A percentile compares a stretch with the other conserved stretches of the same genome.
These are phyloP conservation scores for Astragalus membranaceus DNA, from an alignment of 306 rosid genomes.

Conservation along the genomic window DNA sequence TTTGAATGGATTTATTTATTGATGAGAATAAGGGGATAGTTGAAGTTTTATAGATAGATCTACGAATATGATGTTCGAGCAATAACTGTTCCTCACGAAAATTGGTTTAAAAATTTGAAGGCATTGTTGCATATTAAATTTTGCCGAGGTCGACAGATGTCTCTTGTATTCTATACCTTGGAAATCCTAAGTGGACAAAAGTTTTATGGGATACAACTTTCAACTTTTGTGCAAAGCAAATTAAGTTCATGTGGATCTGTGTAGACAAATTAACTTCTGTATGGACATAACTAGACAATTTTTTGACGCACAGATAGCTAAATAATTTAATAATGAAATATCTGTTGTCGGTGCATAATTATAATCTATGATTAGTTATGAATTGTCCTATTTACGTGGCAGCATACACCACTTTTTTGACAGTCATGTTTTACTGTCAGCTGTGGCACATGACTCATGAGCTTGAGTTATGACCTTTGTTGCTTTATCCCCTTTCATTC, in stretches of 20 bases:
- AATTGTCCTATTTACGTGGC: not conserved
- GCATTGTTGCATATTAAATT: not conserved
- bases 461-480: not conserved
- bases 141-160: not conserved
- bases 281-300: not conserved
- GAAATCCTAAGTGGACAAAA: not conserved
- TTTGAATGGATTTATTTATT: not conserved
- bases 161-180: not conserved
- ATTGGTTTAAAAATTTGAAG: not conserved
- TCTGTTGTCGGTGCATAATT: conserved; percentile 12
- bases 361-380: not conserved
- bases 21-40: not conserved
- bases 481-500: not conserved
- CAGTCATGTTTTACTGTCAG: conserved; percentile 1
- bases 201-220: not conserved
- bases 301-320: not conserved
- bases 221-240: not conserved
- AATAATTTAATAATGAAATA: not conserved
- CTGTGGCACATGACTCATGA: not conserved
- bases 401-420: not conserved
- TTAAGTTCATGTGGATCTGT: not conserved
- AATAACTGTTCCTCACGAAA: not conserved
- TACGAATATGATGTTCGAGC: not conserved
- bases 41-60: conserved; percentile 14
- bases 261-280: not conserved